Base-by-base conservation (phyloP, 2,329 filamentous ascomycete species). In the Bipolaris zeicola region DNA sequence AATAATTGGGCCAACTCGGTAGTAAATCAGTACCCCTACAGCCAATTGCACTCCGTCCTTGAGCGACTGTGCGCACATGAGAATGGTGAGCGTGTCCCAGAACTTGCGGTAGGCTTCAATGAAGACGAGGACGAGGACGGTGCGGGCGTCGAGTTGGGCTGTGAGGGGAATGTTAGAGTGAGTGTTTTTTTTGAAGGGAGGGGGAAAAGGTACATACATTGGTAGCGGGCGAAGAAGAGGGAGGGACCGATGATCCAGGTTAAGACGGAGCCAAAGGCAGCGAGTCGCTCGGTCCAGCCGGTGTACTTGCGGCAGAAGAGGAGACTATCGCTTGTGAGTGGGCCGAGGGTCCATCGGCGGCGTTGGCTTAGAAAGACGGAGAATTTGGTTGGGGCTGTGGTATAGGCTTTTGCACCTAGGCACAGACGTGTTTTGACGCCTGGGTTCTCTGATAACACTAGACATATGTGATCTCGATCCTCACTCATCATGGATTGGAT, bases 361-460 rank as follows among this genome's bases (percentile, higher is more conserved):
- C 52, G 34, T 41, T 55, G 52, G 37, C 52, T 55, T 26, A 55
- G 34, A 13, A 55, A 55, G 20, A 55, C 52, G 3, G 47, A 55
- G 45, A 34, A 34, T 0, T 24, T 45, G 0, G 5, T 39, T 2
- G 52, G 52, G 11, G 26, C 26, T 8, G 47, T 46, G 18, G 52
- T 55, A 8, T 45, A 55, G n/a, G 52, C 52, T n/a, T 22, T 41
- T 14, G 52, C 52, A 26, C n/a, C 18, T 18, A 45, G 34, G 24
- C 48, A 51, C n/a, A 44, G 18, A 10, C 52, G 52, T 8, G 52
- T 55, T 41, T 43, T 39, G 26, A 51, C 52, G 18, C 46, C 39
- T 4, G 47, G 33, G 26, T 55, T 45, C n/a, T 55, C 39, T 14
- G 52, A 43, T 1, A 51, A 14, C 4, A 55, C 52, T 14, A 55